Conservation (phyloP, 257 asterid species). For the Fraxinus quadrangulata region DNA sequence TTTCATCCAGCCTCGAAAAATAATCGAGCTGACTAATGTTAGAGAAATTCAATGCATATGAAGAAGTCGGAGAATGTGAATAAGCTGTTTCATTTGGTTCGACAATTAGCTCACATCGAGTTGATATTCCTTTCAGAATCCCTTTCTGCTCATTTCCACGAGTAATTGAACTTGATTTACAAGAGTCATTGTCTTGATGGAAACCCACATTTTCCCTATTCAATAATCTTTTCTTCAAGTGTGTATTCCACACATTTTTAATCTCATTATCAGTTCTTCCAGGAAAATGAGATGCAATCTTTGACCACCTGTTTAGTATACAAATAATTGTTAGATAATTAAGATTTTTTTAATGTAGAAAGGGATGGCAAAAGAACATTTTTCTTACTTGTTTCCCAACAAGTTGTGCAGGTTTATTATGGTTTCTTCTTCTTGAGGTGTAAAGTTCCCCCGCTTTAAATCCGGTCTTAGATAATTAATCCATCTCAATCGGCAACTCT, state of each 20-base stretch:
- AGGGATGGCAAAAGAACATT: background rate
- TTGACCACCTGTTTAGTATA: slow-evolving; percentile 62
- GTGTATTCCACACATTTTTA: slow-evolving; percentile 78
- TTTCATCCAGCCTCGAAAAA: slow-evolving; percentile 8
- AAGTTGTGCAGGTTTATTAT: slow-evolving; percentile 56
- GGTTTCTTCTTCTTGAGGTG: slow-evolving; percentile 59
- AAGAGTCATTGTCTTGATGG: slow-evolving; percentile 3
- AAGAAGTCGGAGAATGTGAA: slow-evolving; percentile 27
- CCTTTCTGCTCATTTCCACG: too few relatives aligned
- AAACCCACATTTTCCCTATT: slow-evolving; percentile 9
- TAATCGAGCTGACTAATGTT: slow-evolving; percentile 7
- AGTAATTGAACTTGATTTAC: slow-evolving; percentile 26
- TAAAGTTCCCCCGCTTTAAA: slow-evolving; percentile 65
- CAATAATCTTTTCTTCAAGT: slow-evolving; percentile 51
- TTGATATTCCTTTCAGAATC: background rate
- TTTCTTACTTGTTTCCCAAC: slow-evolving; percentile 57
- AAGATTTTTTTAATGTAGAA: too few relatives aligned
- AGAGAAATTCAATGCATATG: background rate
- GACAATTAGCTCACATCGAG: background rate
- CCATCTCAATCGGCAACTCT: slow-evolving; percentile 84
- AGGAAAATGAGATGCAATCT: slow-evolving; percentile 63
- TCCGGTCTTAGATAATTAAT: slow-evolving; percentile 76
- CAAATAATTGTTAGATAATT: background rate
- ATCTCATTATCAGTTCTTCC: slow-evolving; percentile 91
- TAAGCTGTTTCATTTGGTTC: slow-evolving; percentile 10